These are phyloP conservation scores for Lyophyllum decastes DNA, from an alignment of 768 basidiomycete species.

Conservation along the genomic window DNA sequence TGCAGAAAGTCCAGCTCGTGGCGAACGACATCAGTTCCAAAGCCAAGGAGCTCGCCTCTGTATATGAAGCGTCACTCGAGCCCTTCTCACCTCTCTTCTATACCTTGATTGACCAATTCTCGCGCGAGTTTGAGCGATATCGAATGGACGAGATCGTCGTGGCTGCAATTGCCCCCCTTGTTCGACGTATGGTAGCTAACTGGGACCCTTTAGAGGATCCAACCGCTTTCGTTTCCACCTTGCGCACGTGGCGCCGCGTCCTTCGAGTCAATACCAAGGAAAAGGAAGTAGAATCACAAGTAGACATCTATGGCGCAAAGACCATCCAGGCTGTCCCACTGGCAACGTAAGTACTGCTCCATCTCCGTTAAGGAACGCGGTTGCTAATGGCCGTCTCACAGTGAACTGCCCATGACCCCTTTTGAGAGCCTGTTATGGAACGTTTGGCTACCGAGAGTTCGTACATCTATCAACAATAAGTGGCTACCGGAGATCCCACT, in stretches of 20 bases:
- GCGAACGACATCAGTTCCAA: conserved; percentile 69
- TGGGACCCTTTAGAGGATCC: conserved; percentile 91
- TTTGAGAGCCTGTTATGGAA: conserved; percentile 96
- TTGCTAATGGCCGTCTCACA: conserved; percentile 22
- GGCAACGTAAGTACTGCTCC: conserved; percentile 35
- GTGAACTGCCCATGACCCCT: conserved; percentile 82
- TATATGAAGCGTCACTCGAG: conserved; percentile 73
- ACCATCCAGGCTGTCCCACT: conserved; percentile 29
- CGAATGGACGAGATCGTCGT: conserved; percentile 90
- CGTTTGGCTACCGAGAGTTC: conserved; percentile 93
- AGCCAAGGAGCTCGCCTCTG: conserved; percentile 61
- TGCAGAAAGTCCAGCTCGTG: conserved; percentile 77
- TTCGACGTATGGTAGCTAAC: conserved; percentile 68
- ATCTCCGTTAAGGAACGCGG: background rate
- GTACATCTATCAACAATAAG: conserved; percentile 92
- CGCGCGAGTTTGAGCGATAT: conserved; percentile 75
- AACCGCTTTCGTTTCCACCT: conserved; percentile 58
- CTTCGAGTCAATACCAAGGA: conserved; percentile 58
- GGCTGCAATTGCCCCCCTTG: conserved; percentile 83
- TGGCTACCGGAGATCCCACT: conserved; percentile 79
- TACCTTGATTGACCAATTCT: conserved; percentile 68
- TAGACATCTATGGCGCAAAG: conserved; percentile 60
- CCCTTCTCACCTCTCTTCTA: conserved; percentile 74
- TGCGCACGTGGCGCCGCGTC: conserved; percentile 69
- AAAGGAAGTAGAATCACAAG: conserved; percentile 41